Base-by-base conservation (phyloP, 768 basidiomycete species). In the Tremella fuciformis region DNA sequence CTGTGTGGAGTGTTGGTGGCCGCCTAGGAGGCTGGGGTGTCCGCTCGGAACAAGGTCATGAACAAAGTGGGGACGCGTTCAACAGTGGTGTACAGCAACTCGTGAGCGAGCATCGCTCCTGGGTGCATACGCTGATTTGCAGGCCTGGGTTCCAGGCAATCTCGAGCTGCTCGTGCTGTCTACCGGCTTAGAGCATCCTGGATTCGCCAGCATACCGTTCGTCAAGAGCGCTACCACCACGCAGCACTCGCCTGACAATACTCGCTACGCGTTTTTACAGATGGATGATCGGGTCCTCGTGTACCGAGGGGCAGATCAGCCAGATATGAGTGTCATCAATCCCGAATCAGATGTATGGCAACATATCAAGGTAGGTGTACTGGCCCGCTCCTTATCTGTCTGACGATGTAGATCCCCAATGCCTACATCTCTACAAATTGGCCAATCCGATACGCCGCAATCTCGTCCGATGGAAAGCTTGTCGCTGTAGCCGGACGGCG, bases 341-440 rank as follows among this genome's bases (percentile, higher is more conserved):
- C 92, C 93, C 15, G 92, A 94, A 74, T 90, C 90, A 2, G 93
- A 97, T 69, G 93, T 97, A 16, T 98, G 94, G 93, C 91, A 98
- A 67, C 88, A 89, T 78, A 88, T 97, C 76, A 94, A 93, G 83
- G 91, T 84, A 63, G 13, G 69, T 39, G n/a, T n/a, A n/a, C n/a
- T n/a, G n/a, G n/a, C n/a, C 21, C 42, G 13, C n/a, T 42, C 48
- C 47, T 55, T 15, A 51, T 24, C 24, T 1, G 37, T 18, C 18
- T 52, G 51, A 52, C 39, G 57, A 44, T 13, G 22, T 11, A 96
- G 91, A 85, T 97, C 18, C 96, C 96, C 1, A 84, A 87, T 68
- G 79, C 80, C n/a, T 99, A 98, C 77, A 79, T 97, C 42, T 83
- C 89, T 1, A 82, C 84, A 9, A 94, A 98, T 65, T 94, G 93